Evolutionary conservation across 768 basidiomycete species (phyloP), one percentile per base, ranked within the genome.

Genomic region (Pleurotus sapidus): DNA sequence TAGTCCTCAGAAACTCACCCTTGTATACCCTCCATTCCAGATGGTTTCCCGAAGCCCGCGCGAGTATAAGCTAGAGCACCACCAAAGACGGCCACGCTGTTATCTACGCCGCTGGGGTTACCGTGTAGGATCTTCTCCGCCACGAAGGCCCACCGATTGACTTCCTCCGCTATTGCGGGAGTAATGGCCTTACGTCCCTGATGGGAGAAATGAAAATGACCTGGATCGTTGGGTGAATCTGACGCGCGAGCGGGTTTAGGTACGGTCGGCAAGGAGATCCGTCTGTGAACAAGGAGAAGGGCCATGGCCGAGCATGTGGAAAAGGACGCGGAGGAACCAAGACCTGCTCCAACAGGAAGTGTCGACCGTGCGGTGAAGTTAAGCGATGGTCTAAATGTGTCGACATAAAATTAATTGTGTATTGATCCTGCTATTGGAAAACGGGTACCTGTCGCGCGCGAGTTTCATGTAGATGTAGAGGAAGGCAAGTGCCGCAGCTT

Each of bases 61-160:
- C 91, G 84, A 15, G 89, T 91, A 73, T 96, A 99, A 17, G 88
- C 84, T 62, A 98, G 77, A 24, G 94, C 97, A 48, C 96, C 96
- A 17, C 97, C 97, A 66, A 88, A 91, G 0, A 94, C 90, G 14
- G 91, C 82, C 37, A 98, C 93, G 17, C 95, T 91, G 70, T 99
- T 98, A 70, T 99, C 97, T 20, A 99, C 91, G 7, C 97, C 97
- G 64, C 93, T 96, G 2, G 97, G 97, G 65, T 91, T 98, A 0
- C 97, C 97, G 68, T 99, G 97, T 50, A 98, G 74, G 42, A 99
- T 89, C 72, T 98, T 98, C 75, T 99, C 97, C 9, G 89, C 82
- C 51, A 98, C 77, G 72, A 97, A 98, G 17, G 97, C 94, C 87
- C 94, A 98, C 47, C 80, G 78, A 71, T 99, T 98, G 62, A 95